Percentiles rank a stretch among this genome's conserved stretches.
These are phyloP conservation scores for Pseudoturritis turrita DNA, from an alignment of 345 rosid species.

Conservation along the genomic window DNA sequence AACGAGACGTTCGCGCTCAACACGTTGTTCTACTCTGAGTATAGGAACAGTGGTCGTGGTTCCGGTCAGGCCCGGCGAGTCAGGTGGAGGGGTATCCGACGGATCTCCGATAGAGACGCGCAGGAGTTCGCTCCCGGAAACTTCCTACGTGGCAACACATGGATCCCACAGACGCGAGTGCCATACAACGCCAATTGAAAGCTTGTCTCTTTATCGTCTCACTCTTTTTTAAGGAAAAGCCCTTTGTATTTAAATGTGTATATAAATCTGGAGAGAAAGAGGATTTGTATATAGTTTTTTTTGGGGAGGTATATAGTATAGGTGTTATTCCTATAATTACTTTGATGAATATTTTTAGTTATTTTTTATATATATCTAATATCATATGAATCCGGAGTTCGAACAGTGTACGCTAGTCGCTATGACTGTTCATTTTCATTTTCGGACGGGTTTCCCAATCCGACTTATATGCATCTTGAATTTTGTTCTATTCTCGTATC, in stretches of 20 bases:
- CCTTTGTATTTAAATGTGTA: background rate
- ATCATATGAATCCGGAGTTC: too few species aligned
- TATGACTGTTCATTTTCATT: too few species aligned
- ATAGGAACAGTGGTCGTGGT: constrained; percentile 58
- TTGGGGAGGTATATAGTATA: background rate
- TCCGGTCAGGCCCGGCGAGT: constrained; percentile 40
- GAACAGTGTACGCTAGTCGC: too few species aligned
- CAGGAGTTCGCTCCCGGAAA: constrained; percentile 27
- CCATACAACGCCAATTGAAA: constrained; percentile 36
- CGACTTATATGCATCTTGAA: too few species aligned
- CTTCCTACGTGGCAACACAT: constrained; percentile 41
- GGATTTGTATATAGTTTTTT: background rate
- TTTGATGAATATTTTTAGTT: too few species aligned
- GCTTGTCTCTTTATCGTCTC: background rate
- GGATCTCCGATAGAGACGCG: constrained; percentile 15
- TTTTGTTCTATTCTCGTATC: too few species aligned
- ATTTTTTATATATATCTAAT: too few species aligned
- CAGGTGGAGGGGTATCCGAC: constrained; percentile 55
- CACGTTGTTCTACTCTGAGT: constrained; percentile 57
- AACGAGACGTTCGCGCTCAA: constrained; percentile 40
- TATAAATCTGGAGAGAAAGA: background rate
- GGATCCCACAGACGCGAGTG: constrained; percentile 46
- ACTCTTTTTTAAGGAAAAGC: background rate
- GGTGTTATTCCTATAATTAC: background rate
- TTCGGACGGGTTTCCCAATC: too few species aligned